Evolutionary conservation across 176 grass and related monocot genomes (phyloP), one percentile per base, ranked within the genome.

Genomic region (Zoysia japonica): DNA sequence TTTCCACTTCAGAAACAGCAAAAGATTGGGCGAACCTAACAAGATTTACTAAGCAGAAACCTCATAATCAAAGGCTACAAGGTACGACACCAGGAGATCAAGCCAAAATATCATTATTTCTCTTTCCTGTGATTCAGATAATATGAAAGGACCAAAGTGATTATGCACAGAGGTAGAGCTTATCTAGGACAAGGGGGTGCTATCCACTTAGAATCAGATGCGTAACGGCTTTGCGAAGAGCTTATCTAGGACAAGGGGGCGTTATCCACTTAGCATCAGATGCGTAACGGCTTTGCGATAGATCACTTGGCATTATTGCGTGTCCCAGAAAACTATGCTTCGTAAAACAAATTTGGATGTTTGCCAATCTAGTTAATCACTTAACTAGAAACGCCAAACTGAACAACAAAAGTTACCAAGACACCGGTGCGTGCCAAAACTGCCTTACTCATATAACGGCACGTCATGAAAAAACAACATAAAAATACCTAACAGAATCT

Each of bases 11-110:
- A 76, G 15, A 55, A 64, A 9, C 37, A 81, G 43, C 35, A 7
- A 61, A 61, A 77, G 59, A 71, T 85, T 72, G 66, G 56, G 67
- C 59, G 51, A 81, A 57, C 16, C 57, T 54, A 77, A 77, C 46
- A 72, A 72, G 59, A 66, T 78, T 61, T 46, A 57, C 15, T 9
- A 10, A 12, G n/a, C 48, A 75, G 76, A 41, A 28, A 57, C 28
- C 20, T 15, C 47, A 43, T n/a, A 49, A 71, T 55, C 57, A 4
- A 47, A 35, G 62, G 47, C 47, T 28, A 52, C 11, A 5, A 41
- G 5, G 3, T 40, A 36, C 42, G 14, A 48, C 74, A 49, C 2
- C 68, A 56, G 13, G 14, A 14, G 47, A 66, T 38, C 51, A 66
- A 78, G 78, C 17, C 35, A 19, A 77, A 66, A 38, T 19, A 16